Conservation (phyloP, 192 early-diverging fungal species). For the Rhizoclosmatium sp. region DNA sequence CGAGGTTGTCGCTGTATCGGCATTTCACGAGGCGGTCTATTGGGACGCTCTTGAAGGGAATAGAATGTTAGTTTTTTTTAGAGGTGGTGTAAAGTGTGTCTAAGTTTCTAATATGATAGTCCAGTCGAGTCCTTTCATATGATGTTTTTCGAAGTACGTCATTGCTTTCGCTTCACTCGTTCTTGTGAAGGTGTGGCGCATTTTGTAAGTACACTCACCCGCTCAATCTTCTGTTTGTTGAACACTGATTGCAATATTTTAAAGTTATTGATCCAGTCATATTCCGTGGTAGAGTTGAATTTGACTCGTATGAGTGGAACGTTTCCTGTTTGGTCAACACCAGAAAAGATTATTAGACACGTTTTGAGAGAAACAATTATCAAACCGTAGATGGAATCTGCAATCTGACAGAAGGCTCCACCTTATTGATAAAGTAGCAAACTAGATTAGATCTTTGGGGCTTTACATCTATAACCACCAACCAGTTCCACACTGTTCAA, state of each 20-base stretch:
- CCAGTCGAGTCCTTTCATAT: background rate
- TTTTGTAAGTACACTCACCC: constrained; percentile 53
- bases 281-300: constrained; percentile 85
- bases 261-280: constrained; percentile 88
- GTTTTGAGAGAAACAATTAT: constrained; percentile 24
- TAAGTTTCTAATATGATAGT: background rate
- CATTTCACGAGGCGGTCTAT: constrained; percentile 86
- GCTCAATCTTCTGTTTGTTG: constrained; percentile 81
- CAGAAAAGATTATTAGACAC: background rate
- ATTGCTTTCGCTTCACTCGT: too few relatives aligned
- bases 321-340: constrained; percentile 44
- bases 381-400: constrained; percentile 74
- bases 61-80: background rate
- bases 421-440: constrained; percentile 49
- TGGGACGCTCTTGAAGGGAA: constrained; percentile 66
- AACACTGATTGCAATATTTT: constrained; percentile 86
- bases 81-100: background rate
- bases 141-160: background rate
- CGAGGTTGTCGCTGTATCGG: constrained; percentile 92
- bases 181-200: background rate
- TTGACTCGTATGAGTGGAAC: constrained; percentile 83
- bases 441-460: constrained; percentile 2
- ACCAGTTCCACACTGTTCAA: constrained; percentile 90
- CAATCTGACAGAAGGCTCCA: constrained; percentile 73
- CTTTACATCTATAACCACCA: background rate